These are phyloP conservation scores for Verticillium klebahnii DNA, from an alignment of 2,329 filamentous ascomycete genomes.

Conservation along the genomic window DNA sequence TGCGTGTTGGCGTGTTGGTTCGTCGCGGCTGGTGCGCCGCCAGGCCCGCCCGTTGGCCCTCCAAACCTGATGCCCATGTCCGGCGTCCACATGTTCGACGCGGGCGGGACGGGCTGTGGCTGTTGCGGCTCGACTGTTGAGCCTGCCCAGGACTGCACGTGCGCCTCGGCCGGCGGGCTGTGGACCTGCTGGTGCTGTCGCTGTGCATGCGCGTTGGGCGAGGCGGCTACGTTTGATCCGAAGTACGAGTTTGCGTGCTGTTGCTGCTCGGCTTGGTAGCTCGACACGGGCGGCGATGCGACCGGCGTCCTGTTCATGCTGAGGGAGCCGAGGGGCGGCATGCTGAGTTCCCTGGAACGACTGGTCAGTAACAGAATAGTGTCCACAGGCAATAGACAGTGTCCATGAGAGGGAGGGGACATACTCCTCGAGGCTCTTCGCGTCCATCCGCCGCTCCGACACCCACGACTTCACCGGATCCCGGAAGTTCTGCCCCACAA, in stretches of 20 bases:
- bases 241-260: slow-evolving; percentile 14
- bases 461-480: slow-evolving; percentile 76
- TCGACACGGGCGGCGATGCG: slow-evolving; percentile 13
- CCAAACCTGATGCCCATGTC: slow-evolving; percentile 78
- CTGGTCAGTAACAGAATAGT: neutral
- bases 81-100: slow-evolving; percentile 65
- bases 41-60: slow-evolving; percentile 26
- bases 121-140: slow-evolving; percentile 52
- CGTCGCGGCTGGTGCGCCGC: slow-evolving; percentile 8
- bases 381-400: no score
- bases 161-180: slow-evolving; percentile 35
- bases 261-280: slow-evolving; percentile 10
- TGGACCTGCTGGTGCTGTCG: slow-evolving; percentile 22
- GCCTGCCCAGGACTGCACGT: slow-evolving; percentile 54
- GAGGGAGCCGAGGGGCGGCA: slow-evolving; percentile 45
- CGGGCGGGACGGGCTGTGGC: slow-evolving; percentile 41
- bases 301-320: slow-evolving; percentile 27
- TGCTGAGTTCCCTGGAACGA: slow-evolving; percentile 40
- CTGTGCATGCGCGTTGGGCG: slow-evolving; percentile 6
- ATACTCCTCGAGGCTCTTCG: slow-evolving; percentile 71
- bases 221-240: slow-evolving; percentile 6
- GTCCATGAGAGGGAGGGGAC: slow-evolving; percentile 19
- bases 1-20: neutral
- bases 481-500: slow-evolving; percentile 73
- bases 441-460: slow-evolving; percentile 75